Conservation (phyloP, 495 filamentous ascomycete genomes). For the Penicillium tannophilum region DNA sequence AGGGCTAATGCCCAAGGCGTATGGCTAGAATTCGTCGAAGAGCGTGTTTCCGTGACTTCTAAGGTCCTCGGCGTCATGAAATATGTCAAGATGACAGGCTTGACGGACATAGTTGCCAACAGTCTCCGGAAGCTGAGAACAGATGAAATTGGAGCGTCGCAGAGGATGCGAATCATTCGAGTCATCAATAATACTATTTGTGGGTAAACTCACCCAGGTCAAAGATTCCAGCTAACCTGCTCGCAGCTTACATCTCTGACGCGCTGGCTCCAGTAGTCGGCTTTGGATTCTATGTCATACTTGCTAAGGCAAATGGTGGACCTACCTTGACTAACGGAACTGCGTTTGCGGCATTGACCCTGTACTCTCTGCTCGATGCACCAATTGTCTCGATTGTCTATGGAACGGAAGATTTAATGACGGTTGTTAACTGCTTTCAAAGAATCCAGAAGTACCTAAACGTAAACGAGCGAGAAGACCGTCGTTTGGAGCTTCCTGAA, state of each 20-base stretch:
- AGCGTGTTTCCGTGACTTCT: constrained; percentile 53
- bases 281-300: constrained; percentile 24
- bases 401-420: constrained; percentile 24
- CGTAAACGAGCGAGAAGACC: constrained; percentile 19
- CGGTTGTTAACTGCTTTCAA: constrained; percentile 30
- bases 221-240: constrained; percentile 1
- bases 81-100: constrained; percentile 60
- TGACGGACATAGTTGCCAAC: constrained; percentile 40
- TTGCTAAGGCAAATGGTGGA: constrained; percentile 19
- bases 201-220: constrained; percentile 1
- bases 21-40: constrained; percentile 57
- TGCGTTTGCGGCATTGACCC: constrained; percentile 29
- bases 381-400: constrained; percentile 21
- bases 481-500: constrained; percentile 7
- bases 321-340: constrained; percentile 24
- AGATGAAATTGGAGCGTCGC: constrained; percentile 21
- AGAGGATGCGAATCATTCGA: constrained; percentile 15
- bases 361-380: constrained; percentile 25
- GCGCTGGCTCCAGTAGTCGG: constrained; percentile 26
- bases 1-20: constrained; percentile 22
- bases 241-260: constrained; percentile 21
- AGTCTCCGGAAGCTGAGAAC: constrained; percentile 33
- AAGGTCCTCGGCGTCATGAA: constrained; percentile 57
- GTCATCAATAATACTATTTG: constrained; percentile 20
- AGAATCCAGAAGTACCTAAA: constrained; percentile 27